A percentile compares a stretch with the other conserved stretches of the same genome.
These are phyloP conservation scores for Aspergillus sp. DNA, from an alignment of 2,329 filamentous ascomycete species.

Conservation along the genomic window DNA sequence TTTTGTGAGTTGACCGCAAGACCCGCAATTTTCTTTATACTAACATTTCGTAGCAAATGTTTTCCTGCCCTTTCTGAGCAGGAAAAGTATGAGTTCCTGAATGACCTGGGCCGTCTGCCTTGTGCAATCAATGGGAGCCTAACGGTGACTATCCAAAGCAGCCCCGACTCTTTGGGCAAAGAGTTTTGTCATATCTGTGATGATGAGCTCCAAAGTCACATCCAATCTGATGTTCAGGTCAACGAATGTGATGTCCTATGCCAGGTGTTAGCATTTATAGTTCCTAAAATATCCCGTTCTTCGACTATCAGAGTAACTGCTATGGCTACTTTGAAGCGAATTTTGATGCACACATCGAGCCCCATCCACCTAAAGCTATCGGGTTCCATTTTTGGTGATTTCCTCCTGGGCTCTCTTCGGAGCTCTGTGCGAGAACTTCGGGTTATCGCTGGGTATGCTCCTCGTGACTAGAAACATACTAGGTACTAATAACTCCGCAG, in stretches of 20 bases:
- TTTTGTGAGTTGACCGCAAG: constrained; percentile 48
- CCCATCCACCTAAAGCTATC: constrained; percentile 65
- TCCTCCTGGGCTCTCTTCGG: constrained; percentile 76
- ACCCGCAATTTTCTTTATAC: neutral
- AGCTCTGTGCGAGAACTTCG: constrained; percentile 85
- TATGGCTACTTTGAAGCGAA: constrained; percentile 68
- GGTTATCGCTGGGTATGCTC: constrained; percentile 67
- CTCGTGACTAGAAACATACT: neutral
- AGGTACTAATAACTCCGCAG: constrained; percentile 37
- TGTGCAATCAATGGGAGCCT: constrained; percentile 57
- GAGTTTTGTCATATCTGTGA: constrained; percentile 42
- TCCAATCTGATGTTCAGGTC: constrained; percentile 13
- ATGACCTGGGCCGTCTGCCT: constrained; percentile 56
- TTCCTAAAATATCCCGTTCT: constrained; percentile 47
- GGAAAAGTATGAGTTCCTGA: constrained; percentile 54
- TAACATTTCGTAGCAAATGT: constrained; percentile 29
- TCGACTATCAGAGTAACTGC: constrained; percentile 66
- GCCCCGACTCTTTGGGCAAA: constrained; percentile 17
- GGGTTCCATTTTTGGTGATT: constrained; percentile 68
- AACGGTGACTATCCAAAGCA: constrained; percentile 25
- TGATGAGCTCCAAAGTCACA: constrained; percentile 22
- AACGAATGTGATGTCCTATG: constrained; percentile 34
- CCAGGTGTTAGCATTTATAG: constrained; percentile 45
- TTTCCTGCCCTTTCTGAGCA: constrained; percentile 52
- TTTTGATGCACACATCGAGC: constrained; percentile 66